Conservation (phyloP, 768 basidiomycete species). For the Tubosaeta sp. region DNA sequence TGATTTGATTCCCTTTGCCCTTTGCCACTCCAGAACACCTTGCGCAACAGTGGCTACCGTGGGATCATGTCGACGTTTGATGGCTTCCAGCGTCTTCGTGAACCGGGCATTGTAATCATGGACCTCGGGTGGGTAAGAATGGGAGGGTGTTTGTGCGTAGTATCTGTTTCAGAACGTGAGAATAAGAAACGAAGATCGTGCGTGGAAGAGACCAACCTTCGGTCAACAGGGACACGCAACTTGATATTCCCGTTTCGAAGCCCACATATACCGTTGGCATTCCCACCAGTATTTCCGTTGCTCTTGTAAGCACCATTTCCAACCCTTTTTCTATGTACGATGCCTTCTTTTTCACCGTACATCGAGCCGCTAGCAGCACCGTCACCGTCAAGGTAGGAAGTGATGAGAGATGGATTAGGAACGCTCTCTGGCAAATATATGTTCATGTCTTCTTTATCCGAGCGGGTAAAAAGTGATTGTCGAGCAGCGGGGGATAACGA, state of each 20-base stretch:
- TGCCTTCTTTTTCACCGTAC: conserved; percentile 6
- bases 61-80: conserved; percentile 94
- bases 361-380: conserved; percentile 19
- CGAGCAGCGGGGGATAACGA: conserved; percentile 63
- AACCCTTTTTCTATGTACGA: conserved; percentile 6
- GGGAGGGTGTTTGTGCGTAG: conserved; percentile 69
- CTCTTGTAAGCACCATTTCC: conserved; percentile 12
- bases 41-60: conserved; percentile 97
- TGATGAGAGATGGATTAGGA: conserved; percentile 72
- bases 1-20: conserved; percentile 33
- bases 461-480: conserved; percentile 53
- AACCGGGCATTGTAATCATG: conserved; percentile 91
- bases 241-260: conserved; percentile 55
- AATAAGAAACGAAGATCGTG: conserved; percentile 1
- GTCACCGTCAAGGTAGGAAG: conserved; percentile 30
- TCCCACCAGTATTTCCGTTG: conserved; percentile 24
- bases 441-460: conserved; percentile 33
- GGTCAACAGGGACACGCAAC: conserved; percentile 78
- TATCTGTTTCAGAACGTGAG: conserved; percentile 48
- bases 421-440: conserved; percentile 62
- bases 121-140: conserved; percentile 87
- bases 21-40: conserved; percentile 96
- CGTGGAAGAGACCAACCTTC: conserved; percentile 48
- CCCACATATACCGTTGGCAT: conserved; percentile 24
- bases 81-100: conserved; percentile 79